phyloP scores from a whole-genome alignment of 2,329 filamentous ascomycete genomes.

The Exophiala lecanii-corni region DNA sequence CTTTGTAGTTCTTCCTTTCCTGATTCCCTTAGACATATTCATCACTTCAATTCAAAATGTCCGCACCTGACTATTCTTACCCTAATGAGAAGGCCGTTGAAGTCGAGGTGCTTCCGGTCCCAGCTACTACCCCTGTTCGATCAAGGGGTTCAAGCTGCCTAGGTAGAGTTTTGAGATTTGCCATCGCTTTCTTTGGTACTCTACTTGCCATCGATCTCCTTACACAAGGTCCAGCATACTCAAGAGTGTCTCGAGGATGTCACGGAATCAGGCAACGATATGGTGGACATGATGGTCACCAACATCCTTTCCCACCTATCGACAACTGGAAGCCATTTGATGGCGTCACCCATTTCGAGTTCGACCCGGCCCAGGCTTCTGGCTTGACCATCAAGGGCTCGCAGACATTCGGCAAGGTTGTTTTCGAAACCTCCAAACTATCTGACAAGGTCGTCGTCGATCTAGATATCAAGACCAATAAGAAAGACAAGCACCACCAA shows the following conservation, averaged over 20 bases:
- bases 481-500: slow-evolving; percentile 12
- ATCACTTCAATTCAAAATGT: not conserved
- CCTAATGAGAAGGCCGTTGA: not conserved
- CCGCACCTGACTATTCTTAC: not conserved
- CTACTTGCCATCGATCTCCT: slow-evolving; percentile 7
- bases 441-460: slow-evolving; percentile 18
- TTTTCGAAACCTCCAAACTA: slow-evolving; percentile 18
- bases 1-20: too few relatives aligned
- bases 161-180: slow-evolving; percentile 4
- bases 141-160: slow-evolving; percentile 1
- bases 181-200: slow-evolving; percentile 5
- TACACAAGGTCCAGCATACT: not conserved
- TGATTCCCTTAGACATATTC: too few relatives aligned
- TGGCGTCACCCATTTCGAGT: slow-evolving; percentile 18
- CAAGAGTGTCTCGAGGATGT: slow-evolving; percentile 5
- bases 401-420: slow-evolving; percentile 17
- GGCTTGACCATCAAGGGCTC: slow-evolving; percentile 12
- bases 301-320: slow-evolving; percentile 70
- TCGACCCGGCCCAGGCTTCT: slow-evolving; percentile 14
- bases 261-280: slow-evolving; percentile 8
- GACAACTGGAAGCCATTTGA: slow-evolving; percentile 15
- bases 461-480: slow-evolving; percentile 20
- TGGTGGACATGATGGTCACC: slow-evolving; percentile 53
- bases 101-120: slow-evolving; percentile 9
- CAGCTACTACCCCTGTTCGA: slow-evolving; percentile 1